Evolutionary conservation across 2,329 filamentous ascomycete species (phyloP).

Genomic region (Colletotrichum camelliae): DNA sequence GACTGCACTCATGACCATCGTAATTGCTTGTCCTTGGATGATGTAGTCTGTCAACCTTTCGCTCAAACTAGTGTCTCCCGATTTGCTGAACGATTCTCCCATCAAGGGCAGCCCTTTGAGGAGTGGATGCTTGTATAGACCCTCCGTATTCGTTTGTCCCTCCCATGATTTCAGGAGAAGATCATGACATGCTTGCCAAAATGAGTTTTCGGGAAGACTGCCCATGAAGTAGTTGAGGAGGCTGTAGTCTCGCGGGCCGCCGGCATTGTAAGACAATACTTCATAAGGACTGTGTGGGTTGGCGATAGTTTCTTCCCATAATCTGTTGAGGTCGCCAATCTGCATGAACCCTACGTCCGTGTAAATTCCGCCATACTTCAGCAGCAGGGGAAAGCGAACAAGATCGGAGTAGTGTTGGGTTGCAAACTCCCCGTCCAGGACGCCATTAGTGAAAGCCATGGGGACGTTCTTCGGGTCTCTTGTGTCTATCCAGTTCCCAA

Average conservation of each 20-base stretch:
- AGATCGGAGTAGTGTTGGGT: conserved; percentile 63
- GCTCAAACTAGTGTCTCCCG: conserved; percentile 32
- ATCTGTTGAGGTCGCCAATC: conserved; percentile 59
- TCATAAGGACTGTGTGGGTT: conserved; percentile 51
- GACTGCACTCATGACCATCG: conserved; percentile 55
- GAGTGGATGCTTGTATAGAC: conserved; percentile 53
- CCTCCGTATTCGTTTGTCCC: conserved; percentile 53
- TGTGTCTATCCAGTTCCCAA: neutral
- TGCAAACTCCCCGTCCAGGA: conserved; percentile 53
- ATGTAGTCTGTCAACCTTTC: conserved; percentile 61
- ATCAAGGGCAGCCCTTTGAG: conserved; percentile 49
- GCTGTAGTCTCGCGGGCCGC: conserved; percentile 35
- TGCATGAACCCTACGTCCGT: conserved; percentile 62
- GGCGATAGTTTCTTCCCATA: conserved; percentile 56
- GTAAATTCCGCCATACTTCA: conserved; percentile 63
- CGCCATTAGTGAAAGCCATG: conserved; percentile 36
- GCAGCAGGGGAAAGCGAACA: conserved; percentile 60
- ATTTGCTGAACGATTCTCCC: conserved; percentile 38
- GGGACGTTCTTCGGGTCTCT: neutral
- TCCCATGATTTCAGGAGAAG: conserved; percentile 59
- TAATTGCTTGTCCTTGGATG: conserved; percentile 59
- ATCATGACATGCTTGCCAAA: conserved; percentile 41
- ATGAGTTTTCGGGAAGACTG: neutral
- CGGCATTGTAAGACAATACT: conserved; percentile 51
- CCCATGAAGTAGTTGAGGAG: conserved; percentile 58